These are phyloP conservation scores for Claviceps sp. DNA, from an alignment of 2,329 filamentous ascomycete species.

Conservation along the genomic window DNA sequence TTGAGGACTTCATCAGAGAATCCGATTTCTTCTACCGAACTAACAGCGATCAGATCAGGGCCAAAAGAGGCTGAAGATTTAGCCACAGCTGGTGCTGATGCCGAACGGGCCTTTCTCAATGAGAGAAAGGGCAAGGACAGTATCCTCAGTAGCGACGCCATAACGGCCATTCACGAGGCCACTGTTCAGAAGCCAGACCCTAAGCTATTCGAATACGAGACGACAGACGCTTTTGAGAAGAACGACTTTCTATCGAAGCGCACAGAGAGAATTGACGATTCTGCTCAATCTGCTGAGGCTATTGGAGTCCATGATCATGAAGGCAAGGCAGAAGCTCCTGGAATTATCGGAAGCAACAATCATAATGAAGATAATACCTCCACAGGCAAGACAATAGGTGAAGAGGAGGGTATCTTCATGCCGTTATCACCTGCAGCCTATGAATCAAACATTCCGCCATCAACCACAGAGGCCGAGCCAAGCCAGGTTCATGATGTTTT, in stretches of 20 bases:
- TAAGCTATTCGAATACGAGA: background rate
- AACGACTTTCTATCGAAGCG: background rate
- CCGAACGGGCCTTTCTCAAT: conserved; percentile 1
- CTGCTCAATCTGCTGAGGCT: background rate
- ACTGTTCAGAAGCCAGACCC: background rate
- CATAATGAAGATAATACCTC: conserved; percentile 15
- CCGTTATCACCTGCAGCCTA: conserved; percentile 3
- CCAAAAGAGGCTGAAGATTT: background rate
- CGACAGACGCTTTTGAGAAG: background rate
- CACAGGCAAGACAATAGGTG: conserved; percentile 29
- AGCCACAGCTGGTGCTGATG: background rate
- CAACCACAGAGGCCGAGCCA: background rate
- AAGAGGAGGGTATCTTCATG: conserved; percentile 19
- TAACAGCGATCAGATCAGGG: background rate
- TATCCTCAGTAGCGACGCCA: background rate
- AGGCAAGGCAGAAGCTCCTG: background rate
- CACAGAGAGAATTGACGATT: background rate
- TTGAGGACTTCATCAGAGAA: background rate
- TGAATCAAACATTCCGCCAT: background rate
- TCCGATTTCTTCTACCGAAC: background rate
- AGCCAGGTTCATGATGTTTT: background rate
- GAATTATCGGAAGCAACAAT: conserved; percentile 5
- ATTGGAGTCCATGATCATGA: background rate
- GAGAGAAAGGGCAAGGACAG: conserved; percentile 2
- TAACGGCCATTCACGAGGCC: background rate